A percentile compares a stretch with the other conserved stretches of the same genome.
These are phyloP conservation scores for Nothophytophthora sp. DNA, from an alignment of 352 stramenopile species.

Conservation along the genomic window DNA sequence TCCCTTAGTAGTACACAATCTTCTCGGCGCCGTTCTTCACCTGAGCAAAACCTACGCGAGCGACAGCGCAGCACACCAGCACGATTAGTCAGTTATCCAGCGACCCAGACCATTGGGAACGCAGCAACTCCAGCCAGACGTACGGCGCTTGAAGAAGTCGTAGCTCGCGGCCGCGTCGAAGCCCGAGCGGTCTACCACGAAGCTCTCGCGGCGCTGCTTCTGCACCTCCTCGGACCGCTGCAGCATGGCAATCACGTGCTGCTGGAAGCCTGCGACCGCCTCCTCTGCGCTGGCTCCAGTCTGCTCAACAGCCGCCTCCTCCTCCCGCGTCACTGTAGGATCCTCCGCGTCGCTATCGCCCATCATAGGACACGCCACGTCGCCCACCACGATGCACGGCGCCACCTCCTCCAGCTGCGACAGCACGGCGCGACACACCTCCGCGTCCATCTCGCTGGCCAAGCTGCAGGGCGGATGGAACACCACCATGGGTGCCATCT, in stretches of 20 bases:
- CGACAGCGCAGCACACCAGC: background rate
- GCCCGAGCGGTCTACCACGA: slow-evolving; percentile 41
- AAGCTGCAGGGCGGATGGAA: slow-evolving; percentile 46
- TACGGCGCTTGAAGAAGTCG: slow-evolving; percentile 76
- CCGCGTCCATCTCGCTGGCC: slow-evolving; percentile 43
- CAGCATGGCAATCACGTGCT: slow-evolving; percentile 55
- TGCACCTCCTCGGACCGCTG: slow-evolving; percentile 49
- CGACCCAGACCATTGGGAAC: too few relatives aligned
- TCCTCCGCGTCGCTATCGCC: slow-evolving; percentile 18
- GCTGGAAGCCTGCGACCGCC: slow-evolving; percentile 44
- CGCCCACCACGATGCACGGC: slow-evolving; percentile 54
- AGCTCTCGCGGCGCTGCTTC: slow-evolving; percentile 46
- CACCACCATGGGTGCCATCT: slow-evolving; percentile 25
- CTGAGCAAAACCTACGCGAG: background rate
- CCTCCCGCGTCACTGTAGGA: background rate
- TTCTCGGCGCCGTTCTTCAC: background rate
- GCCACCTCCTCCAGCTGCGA: slow-evolving; percentile 55
- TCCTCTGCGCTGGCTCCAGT: slow-evolving; percentile 9
- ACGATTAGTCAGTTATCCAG: too few relatives aligned
- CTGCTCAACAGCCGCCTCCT: slow-evolving; percentile 1
- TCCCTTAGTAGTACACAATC: slow-evolving; percentile 4
- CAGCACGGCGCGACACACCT: slow-evolving; percentile 50
- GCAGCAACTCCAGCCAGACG: too few relatives aligned
- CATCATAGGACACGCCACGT: slow-evolving; percentile 59
- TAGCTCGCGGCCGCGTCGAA: slow-evolving; percentile 61